Conservation (phyloP, 192 early-diverging fungal genomes). For the Backusella mclennaniae region DNA sequence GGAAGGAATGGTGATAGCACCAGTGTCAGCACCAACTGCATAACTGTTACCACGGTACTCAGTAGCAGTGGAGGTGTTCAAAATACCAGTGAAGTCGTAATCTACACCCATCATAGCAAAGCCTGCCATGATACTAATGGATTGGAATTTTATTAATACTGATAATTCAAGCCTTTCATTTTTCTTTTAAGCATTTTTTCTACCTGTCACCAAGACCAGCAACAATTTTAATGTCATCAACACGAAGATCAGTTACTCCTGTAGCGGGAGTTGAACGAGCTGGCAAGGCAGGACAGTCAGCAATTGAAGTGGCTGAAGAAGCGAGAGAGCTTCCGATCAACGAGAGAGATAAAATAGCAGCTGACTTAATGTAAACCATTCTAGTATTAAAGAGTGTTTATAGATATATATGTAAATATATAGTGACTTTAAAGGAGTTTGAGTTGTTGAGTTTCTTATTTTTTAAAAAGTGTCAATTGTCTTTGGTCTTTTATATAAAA, state of each 20-base stretch:
- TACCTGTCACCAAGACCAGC: slow-evolving; percentile 55
- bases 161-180: not conserved
- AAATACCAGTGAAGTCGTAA: not conserved
- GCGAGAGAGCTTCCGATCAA: not conserved
- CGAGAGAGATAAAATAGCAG: slow-evolving; percentile 2
- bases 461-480: not conserved
- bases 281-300: slow-evolving; percentile 44
- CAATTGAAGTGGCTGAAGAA: not conserved
- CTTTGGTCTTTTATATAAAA: not conserved
- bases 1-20: slow-evolving; percentile 44
- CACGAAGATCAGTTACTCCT: slow-evolving; percentile 47
- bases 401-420: not conserved
- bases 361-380: slow-evolving; percentile 5
- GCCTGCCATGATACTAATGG: slow-evolving; percentile 51
- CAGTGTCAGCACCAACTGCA: slow-evolving; percentile 49
- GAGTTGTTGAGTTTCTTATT: not conserved
- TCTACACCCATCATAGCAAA: slow-evolving; percentile 47
- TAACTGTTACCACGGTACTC: slow-evolving; percentile 50
- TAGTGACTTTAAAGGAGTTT: not conserved
- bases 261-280: slow-evolving; percentile 27
- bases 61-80: slow-evolving; percentile 4
- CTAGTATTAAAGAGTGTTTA: slow-evolving; percentile 1
- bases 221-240: slow-evolving; percentile 54
- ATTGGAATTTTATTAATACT: not conserved
- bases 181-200: not conserved